Evolutionary conservation across 83 land plant genomes (phyloP), one percentile per base, ranked within the genome.

Genomic region (Larix sibirica): DNA sequence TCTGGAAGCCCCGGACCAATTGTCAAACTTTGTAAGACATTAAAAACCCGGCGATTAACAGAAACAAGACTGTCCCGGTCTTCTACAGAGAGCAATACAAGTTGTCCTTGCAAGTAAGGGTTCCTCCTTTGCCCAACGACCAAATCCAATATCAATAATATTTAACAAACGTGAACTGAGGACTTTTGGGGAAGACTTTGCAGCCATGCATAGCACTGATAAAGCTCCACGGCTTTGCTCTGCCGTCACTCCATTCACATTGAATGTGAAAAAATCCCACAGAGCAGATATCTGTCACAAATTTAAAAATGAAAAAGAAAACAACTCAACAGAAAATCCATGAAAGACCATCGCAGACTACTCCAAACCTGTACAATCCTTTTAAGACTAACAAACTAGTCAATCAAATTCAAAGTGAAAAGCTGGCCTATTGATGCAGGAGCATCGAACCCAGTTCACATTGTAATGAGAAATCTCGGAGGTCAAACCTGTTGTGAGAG

Each of bases 181-280:
- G 63, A 98, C 81, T 62, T 79, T 78, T 64, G 91, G 82, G 33
- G 89, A 89, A 60, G 94, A 90, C 83, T 95, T 96, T 74, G 99
- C 97, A 59, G 93, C 95, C 99, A 98, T 98, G 83, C 98, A 93
- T 28, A 98, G 87, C 68, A 98, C 85, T 59, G 91, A 88, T 42
- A 98, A 82, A 76, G 99, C 99, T 79, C 98, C 99, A 50, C 99
- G 95, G 77, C 99, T 93, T 88, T 91, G 95, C 87, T 91, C 93
- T 79, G 94, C 89, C 18, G 95, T 92, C 6, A 94, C 94, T 73
- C 99, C 99, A 87, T 77, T 87, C 56, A 90, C 88, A 84, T 96
- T 96, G 84, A 98, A 98, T 75, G 95, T 93, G 83, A 98, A 98
- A 82, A 92, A 90, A 86, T 98, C 99, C 99, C 99, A 98, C 17